Percentiles rank a stretch among this genome's conserved stretches.
phyloP scores from a whole-genome alignment of 306 rosid genomes.

The Purshia tridentata region DNA sequence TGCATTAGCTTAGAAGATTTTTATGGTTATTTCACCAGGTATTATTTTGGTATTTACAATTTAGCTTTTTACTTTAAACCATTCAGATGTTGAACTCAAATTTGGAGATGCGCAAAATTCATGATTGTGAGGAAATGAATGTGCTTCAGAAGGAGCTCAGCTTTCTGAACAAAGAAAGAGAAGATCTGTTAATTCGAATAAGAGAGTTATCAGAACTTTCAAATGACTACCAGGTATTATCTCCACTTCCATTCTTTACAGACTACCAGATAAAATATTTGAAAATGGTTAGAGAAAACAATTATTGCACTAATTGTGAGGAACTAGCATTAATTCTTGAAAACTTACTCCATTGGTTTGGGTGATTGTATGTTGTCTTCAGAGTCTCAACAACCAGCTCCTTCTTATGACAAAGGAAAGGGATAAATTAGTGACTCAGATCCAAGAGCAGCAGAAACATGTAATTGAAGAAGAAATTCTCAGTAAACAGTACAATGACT shows the following conservation, averaged over 20 bases:
- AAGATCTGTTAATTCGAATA: constrained; percentile 27
- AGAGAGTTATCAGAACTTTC: constrained; percentile 37
- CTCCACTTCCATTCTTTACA: constrained; percentile 17
- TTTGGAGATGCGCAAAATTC: constrained; percentile 11
- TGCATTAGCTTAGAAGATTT: constrained; percentile 12
- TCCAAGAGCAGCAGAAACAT: constrained; percentile 52
- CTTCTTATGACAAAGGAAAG: constrained; percentile 46
- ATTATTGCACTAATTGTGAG: background rate
- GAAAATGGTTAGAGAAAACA: background rate
- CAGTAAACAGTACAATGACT: constrained; percentile 38
- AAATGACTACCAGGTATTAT: constrained; percentile 43
- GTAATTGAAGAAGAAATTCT: constrained; percentile 42
- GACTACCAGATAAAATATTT: background rate
- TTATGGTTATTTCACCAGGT: background rate
- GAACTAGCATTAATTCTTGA: background rate
- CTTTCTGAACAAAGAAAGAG: constrained; percentile 30
- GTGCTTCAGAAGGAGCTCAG: constrained; percentile 26
- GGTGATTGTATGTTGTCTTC: constrained; percentile 28
- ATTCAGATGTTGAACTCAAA: constrained; percentile 31
- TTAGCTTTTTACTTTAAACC: background rate
- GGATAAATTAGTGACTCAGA: constrained; percentile 46
- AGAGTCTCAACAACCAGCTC: constrained; percentile 53
- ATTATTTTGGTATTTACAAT: background rate
- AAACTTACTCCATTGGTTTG: constrained; percentile 21
- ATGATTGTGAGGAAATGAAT: constrained; percentile 24